A percentile compares a stretch with the other conserved stretches of the same genome.
These are phyloP conservation scores for Fusarium decemcellulare DNA, from an alignment of 2,329 filamentous ascomycete genomes.

Conservation along the genomic window DNA sequence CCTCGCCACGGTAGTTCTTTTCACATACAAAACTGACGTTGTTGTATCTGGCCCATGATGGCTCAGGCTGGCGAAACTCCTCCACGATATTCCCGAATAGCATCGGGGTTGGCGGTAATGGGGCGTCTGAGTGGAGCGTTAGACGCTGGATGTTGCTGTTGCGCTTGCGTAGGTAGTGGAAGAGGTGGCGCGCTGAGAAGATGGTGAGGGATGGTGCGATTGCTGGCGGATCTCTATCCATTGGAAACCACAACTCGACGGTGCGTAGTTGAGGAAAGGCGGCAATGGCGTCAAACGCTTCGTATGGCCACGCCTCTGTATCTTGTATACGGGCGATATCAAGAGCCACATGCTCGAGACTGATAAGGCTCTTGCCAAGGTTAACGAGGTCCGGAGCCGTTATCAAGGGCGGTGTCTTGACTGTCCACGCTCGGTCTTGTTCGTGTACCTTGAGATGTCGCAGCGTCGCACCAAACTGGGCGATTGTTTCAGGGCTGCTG, in stretches of 20 bases:
- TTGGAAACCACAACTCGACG: slow-evolving; percentile 22
- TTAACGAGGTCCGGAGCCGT: not conserved
- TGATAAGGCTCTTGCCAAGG: slow-evolving; percentile 9
- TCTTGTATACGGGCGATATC: slow-evolving; percentile 5
- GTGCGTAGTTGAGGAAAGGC: slow-evolving; percentile 16
- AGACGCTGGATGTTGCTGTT: slow-evolving; percentile 10
- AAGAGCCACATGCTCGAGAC: slow-evolving; percentile 17
- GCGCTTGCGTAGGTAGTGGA: slow-evolving; percentile 10
- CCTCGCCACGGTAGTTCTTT: slow-evolving; percentile 1
- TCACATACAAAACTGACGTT: slow-evolving; percentile 13
- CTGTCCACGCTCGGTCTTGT: not conserved
- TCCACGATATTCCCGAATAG: not conserved
- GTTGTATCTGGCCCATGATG: slow-evolving; percentile 4
- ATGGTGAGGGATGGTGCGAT: slow-evolving; percentile 8
- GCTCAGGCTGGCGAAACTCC: not conserved
- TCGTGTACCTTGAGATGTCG: slow-evolving; percentile 13
- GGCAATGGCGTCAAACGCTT: slow-evolving; percentile 6
- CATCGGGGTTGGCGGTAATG: not conserved
- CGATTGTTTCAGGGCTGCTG: not conserved
- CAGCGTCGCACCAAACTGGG: slow-evolving; percentile 9
- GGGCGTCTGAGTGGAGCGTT: slow-evolving; percentile 15
- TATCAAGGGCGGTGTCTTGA: not conserved
- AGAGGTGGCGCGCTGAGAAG: slow-evolving; percentile 8
- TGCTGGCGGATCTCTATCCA: not conserved
- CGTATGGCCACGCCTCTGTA: slow-evolving; percentile 9